These are phyloP conservation scores for Leccinum disarticulatum DNA, from an alignment of 768 basidiomycete genomes.

Conservation along the genomic window DNA sequence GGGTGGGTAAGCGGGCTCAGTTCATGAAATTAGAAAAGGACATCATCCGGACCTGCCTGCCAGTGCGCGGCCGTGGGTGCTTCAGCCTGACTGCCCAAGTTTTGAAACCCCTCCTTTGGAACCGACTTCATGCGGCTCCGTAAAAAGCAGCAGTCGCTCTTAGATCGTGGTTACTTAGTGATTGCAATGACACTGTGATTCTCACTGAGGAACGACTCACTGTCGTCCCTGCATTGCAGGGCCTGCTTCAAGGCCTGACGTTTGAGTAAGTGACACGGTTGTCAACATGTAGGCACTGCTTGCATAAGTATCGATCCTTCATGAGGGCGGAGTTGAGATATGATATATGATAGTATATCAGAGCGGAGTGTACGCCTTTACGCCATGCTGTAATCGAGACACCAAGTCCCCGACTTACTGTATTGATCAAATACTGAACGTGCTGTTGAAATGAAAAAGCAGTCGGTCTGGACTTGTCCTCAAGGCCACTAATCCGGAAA, in stretches of 20 bases:
- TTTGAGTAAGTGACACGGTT: neutral
- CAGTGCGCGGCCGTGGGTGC: neutral
- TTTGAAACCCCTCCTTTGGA: slow-evolving; percentile 12
- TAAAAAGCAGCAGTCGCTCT: slow-evolving; percentile 2
- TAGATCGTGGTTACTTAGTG: neutral
- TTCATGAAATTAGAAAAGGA: slow-evolving; percentile 8
- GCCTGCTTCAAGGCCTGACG: neutral
- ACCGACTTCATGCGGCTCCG: slow-evolving; percentile 18
- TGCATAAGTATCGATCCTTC: neutral
- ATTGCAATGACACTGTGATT: slow-evolving; percentile 12
- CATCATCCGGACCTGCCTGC: neutral
- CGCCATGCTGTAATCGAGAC: no score
- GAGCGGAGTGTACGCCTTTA: neutral
- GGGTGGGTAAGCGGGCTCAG: neutral
- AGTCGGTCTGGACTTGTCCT: no score
- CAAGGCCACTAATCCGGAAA: no score
- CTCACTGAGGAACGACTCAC: slow-evolving; percentile 18
- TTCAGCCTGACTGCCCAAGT: neutral
- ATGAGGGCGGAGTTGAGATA: neutral
- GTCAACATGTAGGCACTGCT: neutral
- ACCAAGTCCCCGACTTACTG: no score
- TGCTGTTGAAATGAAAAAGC: no score
- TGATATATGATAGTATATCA: neutral
- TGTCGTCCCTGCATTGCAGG: neutral
- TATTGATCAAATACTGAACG: no score